Evolutionary conservation across 805 yeast genomes (phyloP).

Genomic region (Starmerella asiatica): DNA sequence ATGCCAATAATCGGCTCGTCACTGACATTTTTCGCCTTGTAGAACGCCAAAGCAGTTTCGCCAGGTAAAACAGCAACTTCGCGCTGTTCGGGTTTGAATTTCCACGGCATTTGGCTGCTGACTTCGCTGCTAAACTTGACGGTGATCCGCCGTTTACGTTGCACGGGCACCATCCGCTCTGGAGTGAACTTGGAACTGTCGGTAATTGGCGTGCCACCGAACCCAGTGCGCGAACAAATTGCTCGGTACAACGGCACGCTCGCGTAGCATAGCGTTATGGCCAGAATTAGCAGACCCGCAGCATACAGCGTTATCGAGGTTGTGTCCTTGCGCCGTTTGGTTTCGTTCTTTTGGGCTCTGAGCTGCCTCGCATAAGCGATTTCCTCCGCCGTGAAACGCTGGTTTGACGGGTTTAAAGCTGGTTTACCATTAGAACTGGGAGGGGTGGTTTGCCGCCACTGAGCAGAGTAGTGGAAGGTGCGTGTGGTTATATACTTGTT

Average conservation of each 20-base stretch:
- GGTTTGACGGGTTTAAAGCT: no score
- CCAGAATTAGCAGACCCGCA: constrained; percentile 15
- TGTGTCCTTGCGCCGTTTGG: constrained; percentile 11
- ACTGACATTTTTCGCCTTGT: constrained; percentile 75
- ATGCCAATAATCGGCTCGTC: constrained; percentile 89
- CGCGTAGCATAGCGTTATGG: constrained; percentile 56
- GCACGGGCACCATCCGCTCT: constrained; percentile 79
- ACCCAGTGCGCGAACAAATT: constrained; percentile 87
- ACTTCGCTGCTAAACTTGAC: constrained; percentile 88
- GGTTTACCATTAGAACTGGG: no score
- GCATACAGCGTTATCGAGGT: constrained; percentile 20
- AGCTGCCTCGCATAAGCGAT: constrained; percentile 10
- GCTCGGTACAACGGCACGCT: constrained; percentile 89
- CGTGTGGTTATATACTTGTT: no score
- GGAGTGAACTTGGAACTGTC: constrained; percentile 68
- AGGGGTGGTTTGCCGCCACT: no score
- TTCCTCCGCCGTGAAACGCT: constrained; percentile 8
- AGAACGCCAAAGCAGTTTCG: constrained; percentile 93
- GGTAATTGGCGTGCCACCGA: constrained; percentile 90
- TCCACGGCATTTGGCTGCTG: constrained; percentile 86
- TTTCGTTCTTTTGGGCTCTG: constrained; percentile 6
- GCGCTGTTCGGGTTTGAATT: constrained; percentile 82
- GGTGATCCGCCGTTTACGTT: constrained; percentile 64
- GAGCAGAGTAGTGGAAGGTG: no score
- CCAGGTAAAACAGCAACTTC: constrained; percentile 92